Evolutionary conservation across 2,329 filamentous ascomycete genomes (phyloP).

Genomic region (Xylariaceae sp.): DNA sequence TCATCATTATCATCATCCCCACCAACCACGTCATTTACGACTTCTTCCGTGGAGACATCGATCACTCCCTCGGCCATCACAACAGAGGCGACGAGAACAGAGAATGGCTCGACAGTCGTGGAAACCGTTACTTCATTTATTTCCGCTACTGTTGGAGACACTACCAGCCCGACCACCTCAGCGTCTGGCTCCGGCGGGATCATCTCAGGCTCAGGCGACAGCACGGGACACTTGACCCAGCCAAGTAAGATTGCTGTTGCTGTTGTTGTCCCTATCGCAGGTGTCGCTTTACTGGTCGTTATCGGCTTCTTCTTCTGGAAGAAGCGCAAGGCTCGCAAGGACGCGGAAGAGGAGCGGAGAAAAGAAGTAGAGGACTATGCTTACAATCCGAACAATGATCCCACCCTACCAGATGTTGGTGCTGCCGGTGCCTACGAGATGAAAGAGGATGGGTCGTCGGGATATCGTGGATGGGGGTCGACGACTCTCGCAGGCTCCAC

Average conservation of each 20-base stretch:
- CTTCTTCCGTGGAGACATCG: slow-evolving; percentile 1
- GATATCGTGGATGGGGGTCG: slow-evolving; percentile 93
- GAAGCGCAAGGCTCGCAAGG: slow-evolving; percentile 79
- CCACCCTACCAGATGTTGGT: slow-evolving; percentile 59
- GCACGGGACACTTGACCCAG: slow-evolving; percentile 47
- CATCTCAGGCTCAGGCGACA: slow-evolving; percentile 12
- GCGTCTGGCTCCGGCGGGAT: slow-evolving; percentile 16
- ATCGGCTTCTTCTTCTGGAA: slow-evolving; percentile 81
- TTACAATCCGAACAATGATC: slow-evolving; percentile 96
- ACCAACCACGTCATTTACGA: slow-evolving; percentile 13
- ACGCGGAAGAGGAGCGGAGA: slow-evolving; percentile 79
- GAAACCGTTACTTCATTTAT: slow-evolving; percentile 25
- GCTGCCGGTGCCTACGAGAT: slow-evolving; percentile 63
- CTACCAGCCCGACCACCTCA: slow-evolving; percentile 12
- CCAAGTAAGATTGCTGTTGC: slow-evolving; percentile 81
- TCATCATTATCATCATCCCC: slow-evolving; percentile 10
- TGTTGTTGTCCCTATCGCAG: slow-evolving; percentile 88
- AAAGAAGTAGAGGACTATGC: slow-evolving; percentile 98
- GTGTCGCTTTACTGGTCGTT: slow-evolving; percentile 75
- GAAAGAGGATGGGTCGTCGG: slow-evolving; percentile 69
- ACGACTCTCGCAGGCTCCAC: slow-evolving; percentile 65
- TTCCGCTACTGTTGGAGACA: slow-evolving; percentile 11
- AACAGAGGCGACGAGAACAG: slow-evolving; percentile 12
- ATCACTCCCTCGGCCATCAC: background rate
- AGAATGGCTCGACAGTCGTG: slow-evolving; percentile 18